Percentiles rank a stretch among this genome's conserved stretches.
phyloP scores from a whole-genome alignment of 31 red algal genomes.

The Asparagopsis taxiformis region DNA sequence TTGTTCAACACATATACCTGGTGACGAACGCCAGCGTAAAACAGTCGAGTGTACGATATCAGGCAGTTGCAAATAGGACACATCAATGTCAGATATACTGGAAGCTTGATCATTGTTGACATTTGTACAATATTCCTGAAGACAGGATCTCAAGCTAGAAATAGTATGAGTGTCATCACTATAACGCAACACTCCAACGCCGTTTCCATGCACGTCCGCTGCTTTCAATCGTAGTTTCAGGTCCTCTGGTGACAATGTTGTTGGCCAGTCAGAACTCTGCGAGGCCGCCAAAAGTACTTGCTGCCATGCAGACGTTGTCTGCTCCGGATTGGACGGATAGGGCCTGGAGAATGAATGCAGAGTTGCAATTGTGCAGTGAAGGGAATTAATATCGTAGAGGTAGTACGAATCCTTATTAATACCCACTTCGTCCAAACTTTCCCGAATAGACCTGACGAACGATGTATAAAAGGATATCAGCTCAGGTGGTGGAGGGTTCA shows the following conservation, averaged over 20 bases:
- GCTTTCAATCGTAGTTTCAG: background rate
- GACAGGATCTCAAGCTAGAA: slow-evolving; percentile 19
- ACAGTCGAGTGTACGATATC: slow-evolving; percentile 49
- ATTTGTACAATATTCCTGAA: slow-evolving; percentile 3
- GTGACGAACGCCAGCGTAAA: slow-evolving; percentile 33
- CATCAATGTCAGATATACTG: background rate
- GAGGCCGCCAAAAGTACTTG: background rate
- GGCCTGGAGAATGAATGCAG: slow-evolving; percentile 28
- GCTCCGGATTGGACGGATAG: slow-evolving; percentile 12
- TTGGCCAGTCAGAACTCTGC: slow-evolving; percentile 16
- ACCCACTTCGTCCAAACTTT: slow-evolving; percentile 16
- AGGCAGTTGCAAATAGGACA: slow-evolving; percentile 9
- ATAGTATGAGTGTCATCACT: slow-evolving; percentile 17
- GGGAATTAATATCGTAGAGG: slow-evolving; percentile 21
- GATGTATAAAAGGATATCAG: slow-evolving; percentile 18
- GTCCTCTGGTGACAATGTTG: background rate
- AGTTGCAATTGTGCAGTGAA: slow-evolving; percentile 42
- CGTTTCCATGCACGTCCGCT: slow-evolving; percentile 27
- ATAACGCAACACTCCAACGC: slow-evolving; percentile 28
- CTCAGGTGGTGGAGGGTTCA: slow-evolving; percentile 16
- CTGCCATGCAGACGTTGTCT: slow-evolving; percentile 23
- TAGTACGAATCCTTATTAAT: background rate
- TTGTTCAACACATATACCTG: background rate
- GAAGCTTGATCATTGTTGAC: background rate
- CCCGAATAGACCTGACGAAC: slow-evolving; percentile 16